Evolutionary conservation across 208 protist genomes (phyloP).

Genomic region (Trypanosoma theileri): DNA sequence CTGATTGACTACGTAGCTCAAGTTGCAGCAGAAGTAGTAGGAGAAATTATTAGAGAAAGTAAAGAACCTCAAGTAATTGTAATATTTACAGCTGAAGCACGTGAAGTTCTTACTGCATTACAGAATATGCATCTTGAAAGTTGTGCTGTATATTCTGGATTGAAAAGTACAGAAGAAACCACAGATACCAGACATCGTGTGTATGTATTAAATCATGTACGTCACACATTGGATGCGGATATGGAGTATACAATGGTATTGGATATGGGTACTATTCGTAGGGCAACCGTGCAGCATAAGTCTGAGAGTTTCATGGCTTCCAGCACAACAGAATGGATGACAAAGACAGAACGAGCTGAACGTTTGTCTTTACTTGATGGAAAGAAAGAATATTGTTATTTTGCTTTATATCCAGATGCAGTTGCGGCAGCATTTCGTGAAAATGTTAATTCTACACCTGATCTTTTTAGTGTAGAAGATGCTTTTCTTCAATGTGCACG

Average conservation of each 20-base stretch:
- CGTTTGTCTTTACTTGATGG: constrained; percentile 56
- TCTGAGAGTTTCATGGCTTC: constrained; percentile 78
- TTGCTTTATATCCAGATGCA: constrained; percentile 68
- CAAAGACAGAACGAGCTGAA: constrained; percentile 57
- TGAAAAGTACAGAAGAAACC: constrained; percentile 37
- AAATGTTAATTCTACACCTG: constrained; percentile 25
- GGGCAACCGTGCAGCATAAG: constrained; percentile 45
- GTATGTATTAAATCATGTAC: constrained; percentile 47
- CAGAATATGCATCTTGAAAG: constrained; percentile 41
- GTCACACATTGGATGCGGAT: constrained; percentile 39
- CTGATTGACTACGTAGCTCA: constrained; percentile 57
- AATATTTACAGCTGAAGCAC: constrained; percentile 67
- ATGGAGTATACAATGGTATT: constrained; percentile 70
- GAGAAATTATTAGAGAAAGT: constrained; percentile 33
- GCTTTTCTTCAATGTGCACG: constrained; percentile 80
- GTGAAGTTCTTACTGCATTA: constrained; percentile 55
- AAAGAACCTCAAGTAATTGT: constrained; percentile 58
- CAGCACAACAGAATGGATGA: constrained; percentile 71
- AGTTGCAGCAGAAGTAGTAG: constrained; percentile 50
- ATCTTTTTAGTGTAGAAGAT: constrained; percentile 62
- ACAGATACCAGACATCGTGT: constrained; percentile 51
- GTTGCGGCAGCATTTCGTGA: constrained; percentile 48
- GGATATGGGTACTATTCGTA: constrained; percentile 75
- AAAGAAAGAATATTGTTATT: constrained; percentile 42
- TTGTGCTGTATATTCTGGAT: constrained; percentile 56